These are phyloP conservation scores for Durotheca rogersii DNA, from an alignment of 495 filamentous ascomycete genomes.

Conservation along the genomic window DNA sequence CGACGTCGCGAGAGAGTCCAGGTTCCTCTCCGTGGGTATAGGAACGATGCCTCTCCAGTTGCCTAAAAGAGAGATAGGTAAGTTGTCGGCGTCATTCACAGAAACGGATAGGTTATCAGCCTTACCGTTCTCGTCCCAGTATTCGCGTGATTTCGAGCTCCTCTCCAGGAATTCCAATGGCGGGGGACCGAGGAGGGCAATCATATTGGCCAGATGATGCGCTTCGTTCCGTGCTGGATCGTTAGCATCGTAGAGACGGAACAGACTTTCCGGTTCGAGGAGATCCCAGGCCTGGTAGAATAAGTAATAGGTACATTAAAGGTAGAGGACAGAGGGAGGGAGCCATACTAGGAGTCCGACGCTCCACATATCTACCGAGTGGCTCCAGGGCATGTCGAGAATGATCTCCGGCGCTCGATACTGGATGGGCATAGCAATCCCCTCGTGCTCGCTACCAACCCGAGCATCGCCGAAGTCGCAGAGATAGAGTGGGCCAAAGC, in stretches of 20 bases:
- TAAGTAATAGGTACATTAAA: background rate
- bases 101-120: too few relatives aligned
- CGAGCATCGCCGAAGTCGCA: slow-evolving; percentile 4
- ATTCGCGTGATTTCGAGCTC: slow-evolving; percentile 28
- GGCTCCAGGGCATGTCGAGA: slow-evolving; percentile 47
- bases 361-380: slow-evolving; percentile 49
- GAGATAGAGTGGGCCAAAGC: background rate
- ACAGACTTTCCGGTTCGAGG: slow-evolving; percentile 30
- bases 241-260: slow-evolving; percentile 22
- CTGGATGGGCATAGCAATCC: slow-evolving; percentile 43
- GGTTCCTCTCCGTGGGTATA: too few relatives aligned
- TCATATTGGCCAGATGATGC: slow-evolving; percentile 34
- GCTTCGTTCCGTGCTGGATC: slow-evolving; percentile 28
- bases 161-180: slow-evolving; percentile 27
- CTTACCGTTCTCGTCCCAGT: too few relatives aligned
- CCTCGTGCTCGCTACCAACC: slow-evolving; percentile 11
- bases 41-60: too few relatives aligned
- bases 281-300: slow-evolving; percentile 35
- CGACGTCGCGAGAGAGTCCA: too few relatives aligned
- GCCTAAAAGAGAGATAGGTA: too few relatives aligned
- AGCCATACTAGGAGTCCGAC: slow-evolving; percentile 43
- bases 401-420: slow-evolving; percentile 53
- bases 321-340: slow-evolving; percentile 13
- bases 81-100: too few relatives aligned
- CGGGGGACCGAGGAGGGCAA: slow-evolving; percentile 33